phyloP scores from a whole-genome alignment of 108 stramenopile genomes.

The Discostella stelligeroides region DNA sequence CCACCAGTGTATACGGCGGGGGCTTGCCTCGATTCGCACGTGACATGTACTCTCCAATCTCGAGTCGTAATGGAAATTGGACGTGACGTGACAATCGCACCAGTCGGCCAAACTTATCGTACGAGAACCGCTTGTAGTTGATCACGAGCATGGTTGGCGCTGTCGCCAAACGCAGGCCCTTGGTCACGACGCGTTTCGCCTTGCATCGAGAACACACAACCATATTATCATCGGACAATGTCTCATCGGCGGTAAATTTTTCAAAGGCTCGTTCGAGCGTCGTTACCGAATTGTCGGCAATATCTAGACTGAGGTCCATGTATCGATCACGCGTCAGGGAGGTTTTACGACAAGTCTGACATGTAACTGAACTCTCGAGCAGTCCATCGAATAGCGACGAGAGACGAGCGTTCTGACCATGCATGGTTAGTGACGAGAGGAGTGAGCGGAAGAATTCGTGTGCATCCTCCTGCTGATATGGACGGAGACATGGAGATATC shows the following conservation, averaged over 20 bases:
- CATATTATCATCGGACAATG: constrained; percentile 71
- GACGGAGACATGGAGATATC: constrained; percentile 71
- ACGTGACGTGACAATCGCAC: constrained; percentile 72
- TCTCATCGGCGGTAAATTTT: constrained; percentile 79
- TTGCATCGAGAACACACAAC: constrained; percentile 74
- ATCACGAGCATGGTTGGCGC: constrained; percentile 85
- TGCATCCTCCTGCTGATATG: constrained; percentile 89
- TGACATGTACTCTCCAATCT: constrained; percentile 81
- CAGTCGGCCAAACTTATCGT: constrained; percentile 70
- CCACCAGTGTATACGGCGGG: constrained; percentile 79
- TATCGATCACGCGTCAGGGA: constrained; percentile 84
- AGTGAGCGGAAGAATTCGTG: constrained; percentile 87
- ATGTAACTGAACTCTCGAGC: constrained; percentile 84
- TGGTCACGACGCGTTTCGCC: constrained; percentile 68
- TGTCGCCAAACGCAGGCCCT: constrained; percentile 80
- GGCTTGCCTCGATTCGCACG: constrained; percentile 76
- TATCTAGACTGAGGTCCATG: constrained; percentile 88
- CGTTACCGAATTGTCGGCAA: constrained; percentile 56
- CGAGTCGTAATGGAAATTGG: constrained; percentile 63
- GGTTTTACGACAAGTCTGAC: constrained; percentile 69
- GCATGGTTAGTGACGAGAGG: constrained; percentile 80
- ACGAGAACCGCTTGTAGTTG: constrained; percentile 86
- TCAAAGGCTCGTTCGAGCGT: constrained; percentile 69
- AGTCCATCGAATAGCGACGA: constrained; percentile 86
- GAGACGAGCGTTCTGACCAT: constrained; percentile 78